Evolutionary conservation across 306 rosid species (phyloP).

Genomic region (Vicia faba): DNA sequence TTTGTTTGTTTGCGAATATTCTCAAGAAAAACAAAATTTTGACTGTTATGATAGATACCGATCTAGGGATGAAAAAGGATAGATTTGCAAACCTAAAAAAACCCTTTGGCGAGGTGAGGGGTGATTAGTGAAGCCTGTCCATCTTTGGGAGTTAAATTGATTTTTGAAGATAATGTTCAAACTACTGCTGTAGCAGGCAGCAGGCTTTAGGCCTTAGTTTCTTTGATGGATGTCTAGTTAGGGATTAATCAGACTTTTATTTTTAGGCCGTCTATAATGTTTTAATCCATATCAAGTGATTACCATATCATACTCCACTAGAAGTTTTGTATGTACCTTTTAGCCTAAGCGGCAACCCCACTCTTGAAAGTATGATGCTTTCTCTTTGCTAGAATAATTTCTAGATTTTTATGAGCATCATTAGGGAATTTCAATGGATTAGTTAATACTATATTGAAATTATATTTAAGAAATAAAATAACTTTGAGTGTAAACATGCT

Average conservation of each 20-base stretch:
- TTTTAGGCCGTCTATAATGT: conserved; percentile 5
- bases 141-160: conserved; percentile 1
- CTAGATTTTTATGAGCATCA: neutral
- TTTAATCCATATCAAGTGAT: neutral
- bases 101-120: conserved; percentile 12
- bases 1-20: too few species aligned
- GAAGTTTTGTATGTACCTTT: neutral
- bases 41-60: conserved; percentile 2
- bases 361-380: neutral
- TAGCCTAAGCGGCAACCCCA: too few species aligned
- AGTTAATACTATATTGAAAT: too few species aligned
- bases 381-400: conserved; percentile 20
- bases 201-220: conserved; percentile 26
- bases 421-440: too few species aligned
- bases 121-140: conserved; percentile 18
- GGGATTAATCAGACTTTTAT: neutral
- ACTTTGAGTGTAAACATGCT: too few species aligned
- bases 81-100: conserved; percentile 21
- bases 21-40: neutral
- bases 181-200: conserved; percentile 22
- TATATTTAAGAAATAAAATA: too few species aligned
- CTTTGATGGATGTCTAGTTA: conserved; percentile 9
- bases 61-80: neutral
- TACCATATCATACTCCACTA: neutral
- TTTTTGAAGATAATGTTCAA: conserved; percentile 16